Evolutionary conservation across 192 early-diverging fungal species (phyloP), one percentile per base, ranked within the genome.

Genomic region (Coemansia biformis): DNA sequence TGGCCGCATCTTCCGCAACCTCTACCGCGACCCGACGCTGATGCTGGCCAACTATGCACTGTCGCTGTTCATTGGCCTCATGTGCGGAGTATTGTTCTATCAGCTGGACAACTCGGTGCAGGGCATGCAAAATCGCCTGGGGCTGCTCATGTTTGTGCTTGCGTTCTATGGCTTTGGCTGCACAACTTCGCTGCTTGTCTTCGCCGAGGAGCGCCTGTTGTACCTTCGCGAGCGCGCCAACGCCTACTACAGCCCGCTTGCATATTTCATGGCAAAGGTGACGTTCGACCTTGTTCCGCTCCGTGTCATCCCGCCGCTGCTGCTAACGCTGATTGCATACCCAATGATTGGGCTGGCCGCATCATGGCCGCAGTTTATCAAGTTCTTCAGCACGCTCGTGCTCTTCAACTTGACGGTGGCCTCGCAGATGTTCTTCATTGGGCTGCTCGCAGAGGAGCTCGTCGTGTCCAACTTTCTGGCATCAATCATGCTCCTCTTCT

Each of bases 401-500:
- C 59, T 92, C 24, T 92, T 92, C 75, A 90, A 89, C 52, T 40
- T 86, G 13, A 81, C 85, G 0, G 83, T 86, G 1, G 89, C 88
- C 5, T 81, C 83, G 16, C 63, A 81, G 12, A 91, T 88, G 54
- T 59, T 93, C 8, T 80, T 81, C 26, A 82, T 90, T 36, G 82
- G 81, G 16, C 78, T 93, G n/a, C 67, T 87, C 1, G 78, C 87
- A 31, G 65, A 79, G 16, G 86, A 91, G 47, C 61, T 82, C 24
- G 83, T 78, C n/a, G 67, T 90, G 12, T 81, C 90, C 11, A 86
- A 84, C 29, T 76, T 94, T 23, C 43, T 91, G 21, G 83, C 83
- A 18, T 87, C 81, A 3, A 79, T 94, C 43, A 76, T 87, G 22
- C 88, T 94, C 63, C 63, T 94, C 21, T 94, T 91, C 76, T 83